Percentiles rank a stretch among this genome's conserved stretches.
Evolutionary conservation across 768 basidiomycete species (phyloP).

Genomic region (Leccinum sublutescens): DNA sequence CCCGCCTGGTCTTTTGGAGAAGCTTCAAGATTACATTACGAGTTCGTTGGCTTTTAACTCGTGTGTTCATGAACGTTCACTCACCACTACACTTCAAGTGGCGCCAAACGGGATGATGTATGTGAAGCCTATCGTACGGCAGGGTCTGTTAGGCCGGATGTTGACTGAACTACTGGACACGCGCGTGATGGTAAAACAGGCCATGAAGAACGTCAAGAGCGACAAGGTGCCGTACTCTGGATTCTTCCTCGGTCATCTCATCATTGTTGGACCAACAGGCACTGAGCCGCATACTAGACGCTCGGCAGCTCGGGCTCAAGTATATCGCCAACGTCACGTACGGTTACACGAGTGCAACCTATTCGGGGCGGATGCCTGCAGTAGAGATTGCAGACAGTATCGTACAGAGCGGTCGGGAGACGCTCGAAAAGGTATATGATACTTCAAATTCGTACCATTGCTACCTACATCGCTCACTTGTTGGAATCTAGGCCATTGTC

Average conservation of each 20-base stretch:
- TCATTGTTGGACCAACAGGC: constrained; percentile 45
- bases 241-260: background rate
- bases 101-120: constrained; percentile 96
- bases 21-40: constrained; percentile 72
- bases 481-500: constrained; percentile 64
- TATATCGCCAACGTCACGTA: constrained; percentile 95
- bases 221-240: constrained; percentile 58
- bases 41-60: constrained; percentile 42
- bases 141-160: constrained; percentile 88
- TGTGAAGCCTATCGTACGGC: constrained; percentile 79
- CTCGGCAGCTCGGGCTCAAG: constrained; percentile 90
- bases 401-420: constrained; percentile 94
- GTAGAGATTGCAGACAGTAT: constrained; percentile 98
- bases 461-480: background rate
- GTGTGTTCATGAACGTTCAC: background rate
- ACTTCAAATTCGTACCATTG: background rate
- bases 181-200: constrained; percentile 96
- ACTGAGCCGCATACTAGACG: constrained; percentile 74
- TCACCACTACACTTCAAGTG: constrained; percentile 46
- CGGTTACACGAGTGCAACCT: constrained; percentile 93
- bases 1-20: constrained; percentile 63
- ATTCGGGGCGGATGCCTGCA: constrained; percentile 96
- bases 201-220: constrained; percentile 77
- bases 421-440: constrained; percentile 76
- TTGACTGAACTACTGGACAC: constrained; percentile 89